Percentiles rank a stretch among this genome's conserved stretches.
These are phyloP conservation scores for Chaetomium olivaceum DNA, from an alignment of 2,329 filamentous ascomycete genomes.

Conservation along the genomic window DNA sequence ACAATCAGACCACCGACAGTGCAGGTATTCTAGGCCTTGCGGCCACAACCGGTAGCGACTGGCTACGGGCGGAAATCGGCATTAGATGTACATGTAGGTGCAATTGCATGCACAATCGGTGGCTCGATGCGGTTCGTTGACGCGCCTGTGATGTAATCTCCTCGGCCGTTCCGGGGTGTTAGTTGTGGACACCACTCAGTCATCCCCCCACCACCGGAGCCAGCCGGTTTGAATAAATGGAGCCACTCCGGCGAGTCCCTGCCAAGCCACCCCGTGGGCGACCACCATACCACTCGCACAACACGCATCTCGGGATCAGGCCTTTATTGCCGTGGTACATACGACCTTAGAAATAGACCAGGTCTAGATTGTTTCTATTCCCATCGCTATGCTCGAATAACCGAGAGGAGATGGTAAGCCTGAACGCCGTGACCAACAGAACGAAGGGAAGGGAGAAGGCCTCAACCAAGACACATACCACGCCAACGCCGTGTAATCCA, in stretches of 20 bases:
- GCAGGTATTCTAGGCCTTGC: background rate
- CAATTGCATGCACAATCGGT: background rate
- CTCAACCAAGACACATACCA: background rate
- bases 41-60: background rate
- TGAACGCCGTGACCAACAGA: background rate
- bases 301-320: background rate
- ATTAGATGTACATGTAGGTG: background rate
- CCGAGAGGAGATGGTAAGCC: slow-evolving; percentile 20
- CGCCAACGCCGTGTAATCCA: slow-evolving; percentile 16
- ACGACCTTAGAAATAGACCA: no score
- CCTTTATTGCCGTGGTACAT: background rate
- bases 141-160: slow-evolving; percentile 29
- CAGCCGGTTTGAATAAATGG: background rate
- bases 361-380: slow-evolving; percentile 5
- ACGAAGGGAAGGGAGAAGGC: background rate
- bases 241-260: background rate
- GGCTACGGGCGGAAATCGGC: background rate
- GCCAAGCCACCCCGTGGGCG: background rate
- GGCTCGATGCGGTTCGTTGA: slow-evolving; percentile 16
- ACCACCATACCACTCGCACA: background rate
- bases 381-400: slow-evolving; percentile 9
- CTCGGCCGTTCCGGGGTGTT: background rate
- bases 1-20: slow-evolving; percentile 3
- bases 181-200: background rate
- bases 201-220: background rate